Evolutionary conservation across 225 moss, liverwort and hornwort genomes (phyloP).

Genomic region (Polytrichum commune): DNA sequence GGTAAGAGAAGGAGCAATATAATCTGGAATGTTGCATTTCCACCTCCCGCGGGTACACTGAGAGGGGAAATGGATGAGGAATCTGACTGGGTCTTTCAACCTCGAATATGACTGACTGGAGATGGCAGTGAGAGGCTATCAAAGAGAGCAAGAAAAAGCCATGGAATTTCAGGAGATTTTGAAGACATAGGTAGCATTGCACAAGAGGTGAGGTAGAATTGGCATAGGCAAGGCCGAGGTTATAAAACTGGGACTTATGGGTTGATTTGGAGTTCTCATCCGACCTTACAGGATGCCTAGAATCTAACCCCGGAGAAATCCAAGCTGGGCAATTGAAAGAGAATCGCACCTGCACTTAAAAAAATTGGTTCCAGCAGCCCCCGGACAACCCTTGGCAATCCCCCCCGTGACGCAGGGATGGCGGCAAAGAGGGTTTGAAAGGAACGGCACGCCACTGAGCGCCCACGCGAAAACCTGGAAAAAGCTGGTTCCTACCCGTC

Average conservation of each 20-base stretch:
- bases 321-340: neutral
- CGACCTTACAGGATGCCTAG: neutral
- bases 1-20: neutral
- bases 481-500: neutral
- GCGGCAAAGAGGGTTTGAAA: constrained; percentile 1
- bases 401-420: neutral
- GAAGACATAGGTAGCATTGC: neutral
- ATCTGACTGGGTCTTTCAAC: neutral
- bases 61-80: neutral
- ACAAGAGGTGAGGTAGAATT: neutral
- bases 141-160: neutral
- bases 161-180: neutral
- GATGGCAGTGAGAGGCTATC: neutral
- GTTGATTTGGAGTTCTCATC: neutral
- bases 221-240: neutral
- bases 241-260: constrained; percentile 1
- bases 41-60: neutral
- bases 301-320: constrained; percentile 1
- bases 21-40: neutral
- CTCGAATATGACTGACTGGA: neutral
- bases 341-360: neutral
- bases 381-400: neutral
- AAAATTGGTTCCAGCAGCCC: neutral
- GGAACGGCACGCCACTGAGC: neutral
- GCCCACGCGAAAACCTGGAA: neutral